phyloP scores from a whole-genome alignment of 2,329 filamentous ascomycete species.

The Claviceps lovelessii region DNA sequence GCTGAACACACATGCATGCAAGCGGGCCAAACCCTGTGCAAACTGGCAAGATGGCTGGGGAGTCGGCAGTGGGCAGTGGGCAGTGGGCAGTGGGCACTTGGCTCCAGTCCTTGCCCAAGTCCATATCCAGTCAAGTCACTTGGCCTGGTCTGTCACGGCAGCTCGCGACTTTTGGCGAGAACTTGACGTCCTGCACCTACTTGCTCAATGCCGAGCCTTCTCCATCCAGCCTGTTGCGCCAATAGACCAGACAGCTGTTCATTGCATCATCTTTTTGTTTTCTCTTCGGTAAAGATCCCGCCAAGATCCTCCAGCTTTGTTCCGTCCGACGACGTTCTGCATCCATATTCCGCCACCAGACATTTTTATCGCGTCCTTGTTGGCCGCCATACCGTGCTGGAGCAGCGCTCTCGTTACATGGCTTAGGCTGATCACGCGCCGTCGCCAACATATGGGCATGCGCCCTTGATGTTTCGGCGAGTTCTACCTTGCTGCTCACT shows the following conservation, averaged over 20 bases:
- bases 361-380: not conserved
- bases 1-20: not conserved
- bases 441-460: conserved; percentile 7
- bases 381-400: not conserved
- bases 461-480: not conserved
- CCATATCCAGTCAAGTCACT: too few relatives aligned
- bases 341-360: not conserved
- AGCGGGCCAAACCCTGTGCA: not conserved
- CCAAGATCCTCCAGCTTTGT: not conserved
- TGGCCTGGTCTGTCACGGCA: too few relatives aligned
- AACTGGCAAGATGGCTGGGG: not conserved
- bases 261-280: not conserved
- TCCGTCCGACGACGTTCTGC: not conserved
- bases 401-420: conserved; percentile 1
- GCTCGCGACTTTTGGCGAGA: not conserved
- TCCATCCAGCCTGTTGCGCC: not conserved
- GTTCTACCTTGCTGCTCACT: not conserved
- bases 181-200: not conserved
- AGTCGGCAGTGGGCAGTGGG: not conserved
- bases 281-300: not conserved
- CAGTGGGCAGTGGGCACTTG: too few relatives aligned
- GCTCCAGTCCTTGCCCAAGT: too few relatives aligned
- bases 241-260: not conserved
- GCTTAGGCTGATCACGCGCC: conserved; percentile 4
- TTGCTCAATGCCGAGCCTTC: not conserved